Base-by-base conservation (phyloP, 2,329 filamentous ascomycete species). In the Samsoniella hepiali region DNA sequence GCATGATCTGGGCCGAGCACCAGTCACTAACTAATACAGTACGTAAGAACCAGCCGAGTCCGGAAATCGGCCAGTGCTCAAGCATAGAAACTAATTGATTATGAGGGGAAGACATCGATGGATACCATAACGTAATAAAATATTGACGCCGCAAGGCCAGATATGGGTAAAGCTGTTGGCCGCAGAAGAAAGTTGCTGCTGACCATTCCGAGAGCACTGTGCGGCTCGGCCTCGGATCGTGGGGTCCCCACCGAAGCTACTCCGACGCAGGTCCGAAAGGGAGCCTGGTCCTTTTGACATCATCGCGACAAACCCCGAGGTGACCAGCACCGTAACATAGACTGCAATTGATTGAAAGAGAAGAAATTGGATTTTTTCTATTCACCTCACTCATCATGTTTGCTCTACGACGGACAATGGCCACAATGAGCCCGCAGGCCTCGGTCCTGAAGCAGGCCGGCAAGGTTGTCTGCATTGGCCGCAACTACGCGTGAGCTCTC, bases 391-490 rank as follows among this genome's bases (percentile, higher is more conserved):
- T 58, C 68, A 70, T 36, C 42, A 78, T 78, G 77, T 74, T 74
- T 67, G 72, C 67, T 40, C 67, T 79, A 38, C 69, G 76, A 68
- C 70, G 75, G 63, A 71, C 74, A 66, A 72, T 78, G 70, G 74
- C 74, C 65, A 76, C 70, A 17, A 68, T 75, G 73, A 76, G 76
- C 45, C 72, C 79, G 49, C 74, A 77, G 68, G 78, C 80, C 64
- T 79, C 81, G 51, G 76, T 77, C 31, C 72, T 85, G 62, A 82
- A 79, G 72, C 79, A 82, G 59, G 85, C 85, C 31, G 81, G 84
- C 66, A 91, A 97, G 82, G 86, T 96, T 62, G 90, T 97, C 74
- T 97, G 94, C 79, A 96, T 98, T 73, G 92, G 93, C 70, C 87
- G 95, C 71, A 96, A 99, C 82, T 99, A 97, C 83, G 94, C 93